Conservation (phyloP, 495 filamentous ascomycete genomes). For the Aspergillus avenaceus region DNA sequence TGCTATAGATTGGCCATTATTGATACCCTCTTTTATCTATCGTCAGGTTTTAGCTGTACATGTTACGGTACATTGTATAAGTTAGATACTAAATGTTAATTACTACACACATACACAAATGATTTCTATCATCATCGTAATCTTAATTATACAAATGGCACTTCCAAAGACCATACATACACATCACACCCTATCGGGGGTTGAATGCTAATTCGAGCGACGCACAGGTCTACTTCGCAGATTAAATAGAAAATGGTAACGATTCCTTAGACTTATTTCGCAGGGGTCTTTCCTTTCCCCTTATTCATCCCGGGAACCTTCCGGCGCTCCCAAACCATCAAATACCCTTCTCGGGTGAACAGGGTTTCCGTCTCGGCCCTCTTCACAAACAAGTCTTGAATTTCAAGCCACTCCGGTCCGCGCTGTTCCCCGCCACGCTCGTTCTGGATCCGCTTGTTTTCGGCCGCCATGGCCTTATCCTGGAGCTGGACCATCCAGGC, state of each 20-base stretch:
- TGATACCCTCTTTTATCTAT: not conserved
- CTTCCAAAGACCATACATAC: not conserved
- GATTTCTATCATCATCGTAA: constrained; percentile 8
- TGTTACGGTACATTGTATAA: not conserved
- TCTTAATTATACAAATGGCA: constrained; percentile 13
- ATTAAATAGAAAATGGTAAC: not conserved
- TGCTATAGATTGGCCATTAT: not conserved
- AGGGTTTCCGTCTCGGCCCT: constrained; percentile 78
- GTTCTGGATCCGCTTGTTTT: constrained; percentile 28
- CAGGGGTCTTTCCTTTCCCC: constrained; percentile 40
- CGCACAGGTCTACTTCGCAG: not conserved
- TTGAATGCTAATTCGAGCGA: not conserved
- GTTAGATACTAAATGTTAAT: not conserved
- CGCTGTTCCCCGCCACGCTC: constrained; percentile 31
- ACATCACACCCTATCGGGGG: not conserved
- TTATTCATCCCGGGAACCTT: constrained; percentile 41
- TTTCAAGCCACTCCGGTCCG: constrained; percentile 77
- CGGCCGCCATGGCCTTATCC: constrained; percentile 45
- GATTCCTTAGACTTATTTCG: constrained; percentile 11
- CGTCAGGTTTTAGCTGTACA: not conserved
- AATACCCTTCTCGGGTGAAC: constrained; percentile 86
- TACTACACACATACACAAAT: not conserved
- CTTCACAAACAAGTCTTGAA: constrained; percentile 93
- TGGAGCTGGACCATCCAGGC: constrained; percentile 55
- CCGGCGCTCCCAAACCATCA: constrained; percentile 95